Conservation (phyloP, 75 land plant species). For the Sequoia sempervirens region DNA sequence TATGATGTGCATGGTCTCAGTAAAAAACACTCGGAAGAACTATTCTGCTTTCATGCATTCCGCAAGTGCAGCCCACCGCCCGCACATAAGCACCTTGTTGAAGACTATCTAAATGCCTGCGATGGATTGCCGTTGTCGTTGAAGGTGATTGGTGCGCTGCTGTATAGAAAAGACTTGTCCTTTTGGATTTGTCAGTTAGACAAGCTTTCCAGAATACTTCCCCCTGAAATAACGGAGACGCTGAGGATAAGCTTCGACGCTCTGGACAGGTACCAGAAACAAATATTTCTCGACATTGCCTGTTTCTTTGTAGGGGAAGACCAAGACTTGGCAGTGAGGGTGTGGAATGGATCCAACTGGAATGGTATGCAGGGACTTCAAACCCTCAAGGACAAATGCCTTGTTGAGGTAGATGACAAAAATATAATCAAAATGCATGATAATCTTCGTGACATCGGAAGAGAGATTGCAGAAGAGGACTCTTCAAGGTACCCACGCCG, state of each 20-base stretch:
- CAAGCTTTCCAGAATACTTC: background rate
- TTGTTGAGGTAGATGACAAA: background rate
- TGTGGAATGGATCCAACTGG: background rate
- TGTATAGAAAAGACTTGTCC: background rate
- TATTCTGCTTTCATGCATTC: background rate
- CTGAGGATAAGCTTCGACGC: background rate
- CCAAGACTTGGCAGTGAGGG: background rate
- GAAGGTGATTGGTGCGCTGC: background rate
- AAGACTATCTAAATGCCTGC: background rate
- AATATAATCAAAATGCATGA: background rate
- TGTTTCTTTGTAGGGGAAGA: constrained; percentile 8
- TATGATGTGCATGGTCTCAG: background rate
- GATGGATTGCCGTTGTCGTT: background rate
- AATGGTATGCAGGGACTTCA: background rate
- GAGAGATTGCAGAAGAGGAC: background rate
- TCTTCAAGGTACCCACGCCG: background rate
- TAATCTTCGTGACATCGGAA: background rate
- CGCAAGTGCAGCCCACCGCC: background rate
- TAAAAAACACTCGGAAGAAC: background rate
- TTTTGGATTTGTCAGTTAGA: background rate
- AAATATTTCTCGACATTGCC: constrained; percentile 5
- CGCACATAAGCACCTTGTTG: background rate
- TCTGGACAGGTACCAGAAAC: background rate
- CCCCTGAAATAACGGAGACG: background rate
- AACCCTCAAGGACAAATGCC: background rate